These are phyloP conservation scores for Aspergillus sp. DNA, from an alignment of 2,329 filamentous ascomycete species.

Conservation along the genomic window DNA sequence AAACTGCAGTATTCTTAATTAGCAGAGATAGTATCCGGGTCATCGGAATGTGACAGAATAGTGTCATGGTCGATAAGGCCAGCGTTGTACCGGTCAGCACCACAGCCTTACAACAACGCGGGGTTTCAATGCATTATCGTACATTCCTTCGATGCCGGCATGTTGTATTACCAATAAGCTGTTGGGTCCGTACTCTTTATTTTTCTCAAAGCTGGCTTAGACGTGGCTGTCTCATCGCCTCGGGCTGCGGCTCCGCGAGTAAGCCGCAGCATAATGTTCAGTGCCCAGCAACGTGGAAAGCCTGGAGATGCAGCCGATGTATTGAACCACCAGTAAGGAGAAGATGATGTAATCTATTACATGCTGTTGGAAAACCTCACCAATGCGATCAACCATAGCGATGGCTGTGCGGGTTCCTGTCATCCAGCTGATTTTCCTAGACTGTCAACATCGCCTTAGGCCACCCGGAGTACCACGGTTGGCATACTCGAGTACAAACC, in stretches of 20 bases:
- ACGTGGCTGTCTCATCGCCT: not conserved
- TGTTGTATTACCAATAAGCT: not conserved
- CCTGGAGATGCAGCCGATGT: not conserved
- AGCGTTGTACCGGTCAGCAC: not conserved
- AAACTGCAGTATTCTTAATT: too few relatives aligned
- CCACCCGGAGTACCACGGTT: not conserved
- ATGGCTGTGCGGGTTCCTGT: not conserved
- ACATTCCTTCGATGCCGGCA: not conserved
- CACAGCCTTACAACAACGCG: not conserved
- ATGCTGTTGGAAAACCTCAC: not conserved
- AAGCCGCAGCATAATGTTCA: not conserved
- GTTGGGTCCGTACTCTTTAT: not conserved
- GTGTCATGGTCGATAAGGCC: too few relatives aligned
- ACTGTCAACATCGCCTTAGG: not conserved
- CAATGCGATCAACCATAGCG: not conserved
- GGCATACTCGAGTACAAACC: not conserved
- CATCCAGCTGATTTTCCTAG: not conserved
- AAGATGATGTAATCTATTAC: not conserved
- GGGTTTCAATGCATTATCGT: not conserved
- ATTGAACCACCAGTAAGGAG: not conserved
- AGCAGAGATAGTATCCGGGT: too few relatives aligned
- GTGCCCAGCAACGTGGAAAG: not conserved
- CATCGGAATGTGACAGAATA: too few relatives aligned
- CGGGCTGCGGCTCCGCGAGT: constrained; percentile 1
- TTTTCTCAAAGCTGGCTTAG: not conserved